These are phyloP conservation scores for Bidens hawaiensis DNA, from an alignment of 140 eudicot genomes.

Conservation along the genomic window DNA sequence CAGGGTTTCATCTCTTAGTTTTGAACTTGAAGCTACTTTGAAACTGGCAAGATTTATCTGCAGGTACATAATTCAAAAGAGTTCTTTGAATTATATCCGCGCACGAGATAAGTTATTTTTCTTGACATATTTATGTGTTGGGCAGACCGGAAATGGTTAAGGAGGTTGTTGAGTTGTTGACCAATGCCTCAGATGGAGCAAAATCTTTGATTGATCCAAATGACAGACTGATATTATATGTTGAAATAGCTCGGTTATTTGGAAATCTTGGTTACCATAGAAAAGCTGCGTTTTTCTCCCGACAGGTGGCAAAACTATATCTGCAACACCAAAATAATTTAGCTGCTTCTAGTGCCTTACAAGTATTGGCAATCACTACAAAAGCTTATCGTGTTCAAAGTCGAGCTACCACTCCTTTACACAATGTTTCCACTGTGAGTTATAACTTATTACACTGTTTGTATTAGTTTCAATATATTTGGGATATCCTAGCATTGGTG, in stretches of 20 bases:
- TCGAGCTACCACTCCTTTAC: slow-evolving; percentile 51
- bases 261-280: slow-evolving; percentile 90
- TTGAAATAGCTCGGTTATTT: slow-evolving; percentile 95
- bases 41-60: slow-evolving; percentile 88
- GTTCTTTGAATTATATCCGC: background rate
- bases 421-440: slow-evolving; percentile 51
- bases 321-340: slow-evolving; percentile 75
- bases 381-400: slow-evolving; percentile 95
- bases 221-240: slow-evolving; percentile 64
- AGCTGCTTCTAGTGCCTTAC: slow-evolving; percentile 98
- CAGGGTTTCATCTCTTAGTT: slow-evolving; percentile 93
- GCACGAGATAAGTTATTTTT: slow-evolving; percentile 7
- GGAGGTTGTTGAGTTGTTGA: slow-evolving; percentile 86
- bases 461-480: background rate
- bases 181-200: slow-evolving; percentile 90
- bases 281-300: slow-evolving; percentile 96
- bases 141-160: slow-evolving; percentile 71
- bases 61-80: slow-evolving; percentile 44
- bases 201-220: slow-evolving; percentile 85
- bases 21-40: slow-evolving; percentile 94
- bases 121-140: slow-evolving; percentile 11
- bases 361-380: slow-evolving; percentile 90
- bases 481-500: background rate
- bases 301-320: slow-evolving; percentile 96
- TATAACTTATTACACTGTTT: background rate